Base-by-base conservation (phyloP, 2,329 filamentous ascomycete genomes). In the Diaporthe sp. region DNA sequence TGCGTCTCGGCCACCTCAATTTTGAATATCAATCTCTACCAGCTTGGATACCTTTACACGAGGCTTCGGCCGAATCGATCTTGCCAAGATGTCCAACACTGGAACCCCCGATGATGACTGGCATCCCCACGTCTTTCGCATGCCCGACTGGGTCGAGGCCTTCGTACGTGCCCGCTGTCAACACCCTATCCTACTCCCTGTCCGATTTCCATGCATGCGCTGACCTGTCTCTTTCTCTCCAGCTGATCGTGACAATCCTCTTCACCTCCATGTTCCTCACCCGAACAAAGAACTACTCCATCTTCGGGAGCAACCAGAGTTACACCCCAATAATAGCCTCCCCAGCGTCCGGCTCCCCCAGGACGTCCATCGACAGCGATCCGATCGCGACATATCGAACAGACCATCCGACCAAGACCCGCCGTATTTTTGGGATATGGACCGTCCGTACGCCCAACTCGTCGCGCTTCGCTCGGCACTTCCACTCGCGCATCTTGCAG, bases 401-500 rank as follows among this genome's bases (percentile, higher is more conserved):
- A 37, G 80, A 80, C 47, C 76, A 80, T 44, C 81, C 81, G 25
- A 79, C 78, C 25, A 82, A 82, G 75, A 81, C 78, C 15, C 78
- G 81, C 34, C 80, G 80, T 10, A 75, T 83, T 10, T 77, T 83
- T 25, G 82, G 81, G 22, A 68, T 79, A 53, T 83, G 82, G 81
- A 81, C 79, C 17, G 77, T 84, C 15, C 79, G 83, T 13, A 91
- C 87, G 4, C 90, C 90, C 20, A 91, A 91, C 78, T 89, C 90
- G 6, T 89, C 89, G 31, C 87, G 89, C 17, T 92, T 92, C 82
- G 85, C 87, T 68, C 84, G 88, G 73, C 84, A 92, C 80, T 80
- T 90, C 58, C 91, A 92, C 82, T 92, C 89, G 75, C 86, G 90
- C 37, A 85, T 92, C 71, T 83, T 93, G 67, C 88, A 91, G 79